Evolutionary conservation across 148 eudicot species (phyloP), one percentile per base, ranked within the genome.

Genomic region (Rhododendron simsii): DNA sequence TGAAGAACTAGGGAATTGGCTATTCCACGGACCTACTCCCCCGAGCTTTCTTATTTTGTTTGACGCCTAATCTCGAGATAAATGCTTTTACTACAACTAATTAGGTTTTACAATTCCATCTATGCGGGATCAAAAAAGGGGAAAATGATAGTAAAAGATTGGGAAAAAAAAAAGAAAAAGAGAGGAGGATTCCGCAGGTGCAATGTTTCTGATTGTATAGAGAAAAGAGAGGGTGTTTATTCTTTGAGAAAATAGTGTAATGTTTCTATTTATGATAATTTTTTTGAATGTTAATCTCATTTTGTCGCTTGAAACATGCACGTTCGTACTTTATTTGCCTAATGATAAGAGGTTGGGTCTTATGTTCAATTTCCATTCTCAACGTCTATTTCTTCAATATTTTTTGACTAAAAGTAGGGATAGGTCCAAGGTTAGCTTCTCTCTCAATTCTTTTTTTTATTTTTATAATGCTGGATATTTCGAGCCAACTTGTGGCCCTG

Each of bases 1-100:
- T 91, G 10, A 91, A 78, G 81, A 78, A 88, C 33, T 69, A 84
- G 79, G 78, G 16, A 45, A 73, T 51, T 80, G 14, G n/a, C 12
- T 16, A 53, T 16, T 16, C 65, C 41, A 51, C 13, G 41, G 63
- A 80, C 65, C 12, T 3, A 50, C 35, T 14, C 39, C 44, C 13
- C 61, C n/a, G 30, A 44, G 30, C 71, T 20, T 81, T 81, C 71
- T 57, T 57, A 26, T 35, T 57, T 5, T 57, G 48, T 16, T 51
- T 1, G 5, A 37, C 1, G 9, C 48, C 18, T 8, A 81, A 55
- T 57, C 28, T 55, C 1, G 5, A 35, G 71, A n/a, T 71, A 30
- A 14, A 69, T 69, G 37, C 61, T 28, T 48, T 28, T 30, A 30
- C 16, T 53, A 51, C 11, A 11, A 26, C 45, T 30, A 33, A 26